Evolutionary conservation across 306 rosid genomes (phyloP).

Genomic region (Vigna nakashimae): DNA sequence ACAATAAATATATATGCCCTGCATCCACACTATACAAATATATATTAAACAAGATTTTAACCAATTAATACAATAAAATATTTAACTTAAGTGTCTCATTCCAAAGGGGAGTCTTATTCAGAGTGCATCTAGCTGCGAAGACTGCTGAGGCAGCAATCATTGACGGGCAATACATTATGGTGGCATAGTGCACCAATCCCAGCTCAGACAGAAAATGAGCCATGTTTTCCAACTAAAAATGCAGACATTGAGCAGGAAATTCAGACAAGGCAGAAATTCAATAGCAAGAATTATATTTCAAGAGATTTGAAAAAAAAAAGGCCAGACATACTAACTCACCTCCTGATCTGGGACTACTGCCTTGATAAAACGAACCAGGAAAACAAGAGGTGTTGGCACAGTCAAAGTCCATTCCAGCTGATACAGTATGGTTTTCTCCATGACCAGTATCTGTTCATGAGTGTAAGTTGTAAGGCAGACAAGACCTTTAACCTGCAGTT

Average conservation of each 20-base stretch:
- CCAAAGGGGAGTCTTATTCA: conserved; percentile 71
- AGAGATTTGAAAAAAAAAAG: background rate
- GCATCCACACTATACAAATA: too few species aligned
- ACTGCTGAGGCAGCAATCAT: conserved; percentile 94
- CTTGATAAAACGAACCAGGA: background rate
- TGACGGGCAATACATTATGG: conserved; percentile 72
- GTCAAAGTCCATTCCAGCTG: conserved; percentile 85
- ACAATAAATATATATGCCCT: too few species aligned
- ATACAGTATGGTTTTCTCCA: conserved; percentile 82
- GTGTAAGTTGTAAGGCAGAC: conserved; percentile 78
- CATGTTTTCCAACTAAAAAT: conserved; percentile 65
- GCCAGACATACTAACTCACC: conserved; percentile 16
- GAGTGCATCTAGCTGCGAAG: conserved; percentile 77
- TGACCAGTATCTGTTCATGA: conserved; percentile 65
- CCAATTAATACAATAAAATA: too few species aligned
- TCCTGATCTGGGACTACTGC: background rate
- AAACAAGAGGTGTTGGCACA: conserved; percentile 68
- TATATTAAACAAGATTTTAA: too few species aligned
- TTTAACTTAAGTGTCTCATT: conserved; percentile 69
- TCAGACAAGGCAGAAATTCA: background rate
- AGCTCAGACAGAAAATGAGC: conserved; percentile 75
- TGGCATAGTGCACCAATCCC: conserved; percentile 71
- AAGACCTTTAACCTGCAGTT: conserved; percentile 70
- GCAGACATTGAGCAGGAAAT: background rate
- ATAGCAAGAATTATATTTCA: background rate